These are phyloP conservation scores for Exophiala sp. DNA, from an alignment of 2,329 filamentous ascomycete genomes.

Conservation along the genomic window DNA sequence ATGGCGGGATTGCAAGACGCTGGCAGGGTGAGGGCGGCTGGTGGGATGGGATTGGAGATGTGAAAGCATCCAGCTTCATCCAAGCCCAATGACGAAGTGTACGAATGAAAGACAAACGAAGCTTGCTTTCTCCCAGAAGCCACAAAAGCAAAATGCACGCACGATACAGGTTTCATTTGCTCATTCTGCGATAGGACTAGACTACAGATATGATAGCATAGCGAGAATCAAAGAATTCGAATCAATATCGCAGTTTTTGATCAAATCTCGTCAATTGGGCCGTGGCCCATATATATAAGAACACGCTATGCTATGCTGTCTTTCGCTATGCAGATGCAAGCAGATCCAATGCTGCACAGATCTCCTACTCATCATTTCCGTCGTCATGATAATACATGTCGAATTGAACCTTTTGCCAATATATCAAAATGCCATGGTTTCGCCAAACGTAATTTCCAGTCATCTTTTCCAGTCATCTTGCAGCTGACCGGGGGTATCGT, in stretches of 20 bases:
- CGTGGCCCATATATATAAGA: too few species aligned
- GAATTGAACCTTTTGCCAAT: too few species aligned
- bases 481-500: too few species aligned
- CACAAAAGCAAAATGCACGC: constrained; percentile 2
- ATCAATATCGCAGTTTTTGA: neutral
- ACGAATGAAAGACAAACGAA: constrained; percentile 1
- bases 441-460: too few species aligned
- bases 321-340: too few species aligned
- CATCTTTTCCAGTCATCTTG: too few species aligned
- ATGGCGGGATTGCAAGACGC: neutral
- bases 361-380: too few species aligned
- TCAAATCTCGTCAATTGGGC: too few species aligned
- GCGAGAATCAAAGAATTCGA: constrained; percentile 3
- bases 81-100: constrained; percentile 5
- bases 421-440: too few species aligned
- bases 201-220: constrained; percentile 10
- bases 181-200: constrained; percentile 5
- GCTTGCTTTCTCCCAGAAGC: constrained; percentile 1
- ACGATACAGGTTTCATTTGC: constrained; percentile 9
- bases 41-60: neutral
- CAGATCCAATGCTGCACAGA: too few species aligned
- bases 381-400: too few species aligned
- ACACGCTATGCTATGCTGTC: too few species aligned
- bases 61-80: neutral
- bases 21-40: neutral